A percentile compares a stretch with the other conserved stretches of the same genome.
phyloP scores from a whole-genome alignment of 2,329 filamentous ascomycete genomes.

The Diplodia sapinea region DNA sequence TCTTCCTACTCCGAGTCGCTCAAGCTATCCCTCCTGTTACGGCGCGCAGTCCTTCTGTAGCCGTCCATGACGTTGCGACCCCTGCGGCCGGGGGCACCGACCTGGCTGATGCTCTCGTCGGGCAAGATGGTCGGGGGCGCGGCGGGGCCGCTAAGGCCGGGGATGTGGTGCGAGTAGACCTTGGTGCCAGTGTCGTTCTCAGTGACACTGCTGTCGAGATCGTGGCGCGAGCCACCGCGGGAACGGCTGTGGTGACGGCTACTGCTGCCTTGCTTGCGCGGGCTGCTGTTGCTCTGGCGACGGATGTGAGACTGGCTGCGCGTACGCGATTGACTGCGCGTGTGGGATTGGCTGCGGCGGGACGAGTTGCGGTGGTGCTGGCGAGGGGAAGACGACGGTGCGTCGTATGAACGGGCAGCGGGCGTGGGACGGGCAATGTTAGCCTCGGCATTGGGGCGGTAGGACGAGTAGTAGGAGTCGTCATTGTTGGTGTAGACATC shows the following conservation, averaged over 20 bases:
- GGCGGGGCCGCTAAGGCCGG: conserved; percentile 51
- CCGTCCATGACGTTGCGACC: conserved; percentile 52
- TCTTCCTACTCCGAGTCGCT: conserved; percentile 48
- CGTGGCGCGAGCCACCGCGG: conserved; percentile 43
- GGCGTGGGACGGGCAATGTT: conserved; percentile 31
- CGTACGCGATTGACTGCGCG: conserved; percentile 39
- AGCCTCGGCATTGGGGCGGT: conserved; percentile 47
- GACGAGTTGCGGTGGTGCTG: conserved; percentile 32
- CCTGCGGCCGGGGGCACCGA: conserved; percentile 42
- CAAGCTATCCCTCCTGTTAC: conserved; percentile 58
- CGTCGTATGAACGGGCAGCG: conserved; percentile 36
- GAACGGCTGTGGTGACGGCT: conserved; percentile 36
- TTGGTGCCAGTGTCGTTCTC: conserved; percentile 55
- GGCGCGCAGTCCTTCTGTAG: conserved; percentile 50
- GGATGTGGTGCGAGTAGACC: conserved; percentile 63
- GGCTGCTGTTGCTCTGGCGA: conserved; percentile 8
- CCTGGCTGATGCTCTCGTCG: conserved; percentile 49
- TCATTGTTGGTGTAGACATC: conserved; percentile 31
- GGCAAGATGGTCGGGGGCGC: conserved; percentile 43
- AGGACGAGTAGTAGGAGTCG: conserved; percentile 44
- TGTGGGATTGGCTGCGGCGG: conserved; percentile 38
- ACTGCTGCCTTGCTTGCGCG: not conserved
- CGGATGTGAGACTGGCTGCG: conserved; percentile 39
- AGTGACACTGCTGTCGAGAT: conserved; percentile 39
- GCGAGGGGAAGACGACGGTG: conserved; percentile 30